A percentile compares a stretch with the other conserved stretches of the same genome.
These are phyloP conservation scores for Chamaecyparis obtusa DNA, from an alignment of 75 land plant species.

Conservation along the genomic window DNA sequence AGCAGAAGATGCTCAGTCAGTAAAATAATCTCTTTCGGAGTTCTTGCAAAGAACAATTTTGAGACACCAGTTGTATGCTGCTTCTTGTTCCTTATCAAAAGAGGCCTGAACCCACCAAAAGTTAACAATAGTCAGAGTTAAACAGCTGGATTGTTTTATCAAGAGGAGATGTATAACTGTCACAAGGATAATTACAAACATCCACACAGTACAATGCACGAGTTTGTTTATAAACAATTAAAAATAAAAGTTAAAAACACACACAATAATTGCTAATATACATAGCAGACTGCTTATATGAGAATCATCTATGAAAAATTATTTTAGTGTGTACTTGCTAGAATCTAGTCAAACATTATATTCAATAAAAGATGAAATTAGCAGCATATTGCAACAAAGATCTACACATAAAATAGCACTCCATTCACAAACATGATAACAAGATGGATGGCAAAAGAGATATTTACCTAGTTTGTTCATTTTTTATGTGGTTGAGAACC, in stretches of 20 bases:
- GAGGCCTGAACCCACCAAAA: background rate
- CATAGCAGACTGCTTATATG: background rate
- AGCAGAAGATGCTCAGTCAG: background rate
- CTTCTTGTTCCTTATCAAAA: background rate
- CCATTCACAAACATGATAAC: background rate
- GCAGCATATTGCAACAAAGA: background rate
- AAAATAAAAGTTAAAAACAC: background rate
- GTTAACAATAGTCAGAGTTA: background rate
- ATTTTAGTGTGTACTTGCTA: background rate
- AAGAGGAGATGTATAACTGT: background rate
- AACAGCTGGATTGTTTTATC: background rate
- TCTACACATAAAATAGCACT: background rate
- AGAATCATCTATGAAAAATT: background rate
- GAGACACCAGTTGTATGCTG: background rate
- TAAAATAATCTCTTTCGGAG: background rate
- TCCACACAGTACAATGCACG: background rate
- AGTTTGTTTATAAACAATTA: background rate
- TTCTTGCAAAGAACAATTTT: background rate
- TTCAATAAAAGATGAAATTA: background rate
- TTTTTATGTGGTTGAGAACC: background rate
- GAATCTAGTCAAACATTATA: background rate
- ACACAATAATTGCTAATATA: background rate
- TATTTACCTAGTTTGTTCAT: background rate
- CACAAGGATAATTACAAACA: background rate
- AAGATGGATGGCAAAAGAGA: background rate